Conservation (phyloP, 257 asterid genomes). For the Plantago major region DNA sequence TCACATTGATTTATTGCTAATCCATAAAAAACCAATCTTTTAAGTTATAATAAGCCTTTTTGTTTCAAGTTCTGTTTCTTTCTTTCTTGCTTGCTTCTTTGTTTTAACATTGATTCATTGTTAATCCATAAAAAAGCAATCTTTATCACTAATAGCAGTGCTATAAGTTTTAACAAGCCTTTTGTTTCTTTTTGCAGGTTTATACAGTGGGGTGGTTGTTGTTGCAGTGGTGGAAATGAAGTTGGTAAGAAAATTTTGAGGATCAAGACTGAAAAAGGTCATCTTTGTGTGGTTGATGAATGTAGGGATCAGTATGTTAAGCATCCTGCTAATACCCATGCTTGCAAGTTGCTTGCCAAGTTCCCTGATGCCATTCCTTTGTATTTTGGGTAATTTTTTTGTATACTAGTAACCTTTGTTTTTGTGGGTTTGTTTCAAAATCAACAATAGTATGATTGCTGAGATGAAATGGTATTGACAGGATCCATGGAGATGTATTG, state of each 20-base stretch:
- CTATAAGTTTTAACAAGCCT: too few species aligned
- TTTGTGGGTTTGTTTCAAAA: conserved; percentile 14
- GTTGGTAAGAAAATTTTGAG: conserved; percentile 7
- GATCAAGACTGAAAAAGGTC: conserved; percentile 33
- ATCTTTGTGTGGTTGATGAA: conserved; percentile 13
- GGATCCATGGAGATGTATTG: conserved; percentile 86
- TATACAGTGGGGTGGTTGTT: conserved; percentile 76
- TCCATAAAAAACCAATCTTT: not conserved
- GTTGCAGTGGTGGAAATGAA: conserved; percentile 59
- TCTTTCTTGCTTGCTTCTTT: too few species aligned
- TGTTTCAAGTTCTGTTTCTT: conserved; percentile 46
- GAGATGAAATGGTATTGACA: conserved; percentile 17
- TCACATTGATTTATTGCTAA: not conserved
- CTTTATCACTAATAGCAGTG: too few species aligned
- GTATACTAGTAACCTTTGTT: not conserved
- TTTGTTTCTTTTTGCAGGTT: conserved; percentile 37
- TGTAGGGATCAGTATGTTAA: conserved; percentile 52
- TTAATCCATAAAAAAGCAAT: not conserved
- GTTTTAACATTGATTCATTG: not conserved
- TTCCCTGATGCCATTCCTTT: conserved; percentile 56
- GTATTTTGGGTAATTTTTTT: conserved; percentile 62
- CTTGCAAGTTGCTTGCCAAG: conserved; percentile 56
- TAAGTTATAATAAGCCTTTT: too few species aligned
- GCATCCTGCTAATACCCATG: conserved; percentile 45
- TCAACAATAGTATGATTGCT: not conserved